Evolutionary conservation across 305 asterid genomes (phyloP).

Genomic region (Stenogyne calaminthoides): DNA sequence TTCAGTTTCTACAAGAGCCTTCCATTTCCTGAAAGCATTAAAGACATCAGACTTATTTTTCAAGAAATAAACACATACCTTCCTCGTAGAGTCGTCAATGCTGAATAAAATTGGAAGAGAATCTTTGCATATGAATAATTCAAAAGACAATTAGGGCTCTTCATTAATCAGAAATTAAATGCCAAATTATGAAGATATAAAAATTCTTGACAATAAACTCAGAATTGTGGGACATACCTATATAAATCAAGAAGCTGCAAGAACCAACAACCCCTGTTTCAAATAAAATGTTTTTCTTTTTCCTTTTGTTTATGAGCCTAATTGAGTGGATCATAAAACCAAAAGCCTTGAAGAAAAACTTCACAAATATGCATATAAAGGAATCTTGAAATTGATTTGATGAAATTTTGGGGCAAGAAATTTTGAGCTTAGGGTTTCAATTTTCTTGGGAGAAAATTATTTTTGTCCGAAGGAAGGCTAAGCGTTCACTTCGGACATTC

Average conservation of each 20-base stretch:
- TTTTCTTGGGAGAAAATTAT: conserved; percentile 17
- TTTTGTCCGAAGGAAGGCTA: conserved; percentile 33
- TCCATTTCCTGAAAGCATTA: no score
- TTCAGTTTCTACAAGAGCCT: no score
- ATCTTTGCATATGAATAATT: neutral
- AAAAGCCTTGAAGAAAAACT: conserved; percentile 29
- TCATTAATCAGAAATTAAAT: neutral
- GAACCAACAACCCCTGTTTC: neutral
- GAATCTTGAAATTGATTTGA: conserved; percentile 21
- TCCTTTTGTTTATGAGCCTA: neutral
- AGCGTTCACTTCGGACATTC: conserved; percentile 50
- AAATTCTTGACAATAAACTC: neutral
- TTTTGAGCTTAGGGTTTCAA: conserved; percentile 41
- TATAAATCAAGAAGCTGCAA: conserved; percentile 28
- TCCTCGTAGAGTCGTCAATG: no score
- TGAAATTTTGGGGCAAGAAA: conserved; percentile 15
- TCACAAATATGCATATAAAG: conserved; percentile 17
- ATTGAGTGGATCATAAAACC: conserved; percentile 10
- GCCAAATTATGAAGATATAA: neutral
- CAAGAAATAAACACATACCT: no score
- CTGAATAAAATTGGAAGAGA: neutral
- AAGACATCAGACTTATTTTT: no score
- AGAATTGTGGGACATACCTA: conserved; percentile 30
- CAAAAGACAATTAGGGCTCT: neutral
- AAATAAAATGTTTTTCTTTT: neutral